These are phyloP conservation scores for Coemansia sp. DNA, from an alignment of 192 early-diverging fungal genomes.

Conservation along the genomic window DNA sequence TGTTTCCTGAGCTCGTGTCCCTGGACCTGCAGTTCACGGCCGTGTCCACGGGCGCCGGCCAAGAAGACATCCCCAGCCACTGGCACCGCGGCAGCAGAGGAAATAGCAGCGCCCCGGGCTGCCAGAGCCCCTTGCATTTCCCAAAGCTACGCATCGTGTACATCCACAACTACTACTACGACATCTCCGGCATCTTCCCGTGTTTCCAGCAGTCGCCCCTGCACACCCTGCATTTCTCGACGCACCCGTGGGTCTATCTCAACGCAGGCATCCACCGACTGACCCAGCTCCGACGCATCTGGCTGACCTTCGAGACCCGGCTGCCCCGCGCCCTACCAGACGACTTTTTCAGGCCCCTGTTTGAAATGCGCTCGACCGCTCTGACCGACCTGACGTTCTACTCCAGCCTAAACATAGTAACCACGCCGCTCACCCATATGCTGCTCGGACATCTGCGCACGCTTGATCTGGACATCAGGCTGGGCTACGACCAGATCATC, in stretches of 20 bases:
- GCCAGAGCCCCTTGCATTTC: background rate
- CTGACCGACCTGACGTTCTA: background rate
- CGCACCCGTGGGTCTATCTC: background rate
- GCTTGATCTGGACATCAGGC: slow-evolving; percentile 3
- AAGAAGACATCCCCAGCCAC: background rate
- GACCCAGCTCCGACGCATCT: background rate
- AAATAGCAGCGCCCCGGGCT: too few species aligned
- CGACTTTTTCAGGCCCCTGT: background rate
- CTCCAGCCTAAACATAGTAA: background rate
- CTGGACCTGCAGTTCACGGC: background rate
- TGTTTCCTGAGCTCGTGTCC: background rate
- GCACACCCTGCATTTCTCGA: background rate
- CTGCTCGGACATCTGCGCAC: background rate
- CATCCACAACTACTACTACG: slow-evolving; percentile 6
- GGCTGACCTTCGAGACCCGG: background rate
- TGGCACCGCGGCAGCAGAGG: background rate
- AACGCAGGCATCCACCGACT: background rate
- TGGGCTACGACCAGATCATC: background rate
- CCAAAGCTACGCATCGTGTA: background rate
- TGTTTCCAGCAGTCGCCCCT: background rate
- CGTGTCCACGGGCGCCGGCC: too few species aligned
- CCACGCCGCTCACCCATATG: background rate
- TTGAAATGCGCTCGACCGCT: background rate
- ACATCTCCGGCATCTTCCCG: background rate
- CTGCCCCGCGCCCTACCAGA: background rate